phyloP scores from a whole-genome alignment of 129 eudicot species.

The Deinandra increscens region DNA sequence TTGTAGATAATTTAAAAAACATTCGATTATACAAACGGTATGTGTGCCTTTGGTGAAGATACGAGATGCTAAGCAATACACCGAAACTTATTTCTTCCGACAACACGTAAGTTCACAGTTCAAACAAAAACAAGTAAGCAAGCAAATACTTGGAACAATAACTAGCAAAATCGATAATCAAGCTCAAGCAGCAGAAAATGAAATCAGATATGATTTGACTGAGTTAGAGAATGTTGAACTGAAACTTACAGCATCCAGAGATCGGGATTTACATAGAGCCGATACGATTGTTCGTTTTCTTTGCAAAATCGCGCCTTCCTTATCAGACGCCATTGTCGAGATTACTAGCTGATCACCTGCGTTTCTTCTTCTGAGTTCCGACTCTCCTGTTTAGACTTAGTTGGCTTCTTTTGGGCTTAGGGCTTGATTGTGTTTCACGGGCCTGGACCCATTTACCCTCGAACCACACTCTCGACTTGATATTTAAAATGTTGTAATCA shows the following conservation, averaged over 20 bases:
- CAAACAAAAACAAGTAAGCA: background rate
- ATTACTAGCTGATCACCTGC: slow-evolving; percentile 24
- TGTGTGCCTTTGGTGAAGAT: background rate
- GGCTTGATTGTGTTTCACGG: slow-evolving; percentile 28
- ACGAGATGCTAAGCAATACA: background rate
- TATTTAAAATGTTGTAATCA: too few species aligned
- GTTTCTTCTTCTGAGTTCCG: slow-evolving; percentile 13
- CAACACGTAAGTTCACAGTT: background rate
- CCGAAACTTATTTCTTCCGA: background rate
- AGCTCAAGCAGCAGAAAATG: slow-evolving; percentile 7
- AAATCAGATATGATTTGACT: background rate
- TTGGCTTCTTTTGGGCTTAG: slow-evolving; percentile 8
- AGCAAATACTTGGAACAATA: background rate
- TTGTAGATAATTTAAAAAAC: background rate
- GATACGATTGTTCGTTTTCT: slow-evolving; percentile 51
- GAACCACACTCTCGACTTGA: too few species aligned
- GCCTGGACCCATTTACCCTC: too few species aligned
- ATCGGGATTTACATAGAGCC: slow-evolving; percentile 59
- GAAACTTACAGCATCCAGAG: slow-evolving; percentile 61
- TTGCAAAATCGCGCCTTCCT: slow-evolving; percentile 12
- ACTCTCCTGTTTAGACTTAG: background rate
- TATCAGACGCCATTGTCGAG: slow-evolving; percentile 40
- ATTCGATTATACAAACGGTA: background rate
- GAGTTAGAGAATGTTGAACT: background rate
- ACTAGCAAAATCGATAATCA: slow-evolving; percentile 5